These are phyloP conservation scores for Chlorella variabilis DNA, from an alignment of 163 green algal genomes.

Conservation along the genomic window DNA sequence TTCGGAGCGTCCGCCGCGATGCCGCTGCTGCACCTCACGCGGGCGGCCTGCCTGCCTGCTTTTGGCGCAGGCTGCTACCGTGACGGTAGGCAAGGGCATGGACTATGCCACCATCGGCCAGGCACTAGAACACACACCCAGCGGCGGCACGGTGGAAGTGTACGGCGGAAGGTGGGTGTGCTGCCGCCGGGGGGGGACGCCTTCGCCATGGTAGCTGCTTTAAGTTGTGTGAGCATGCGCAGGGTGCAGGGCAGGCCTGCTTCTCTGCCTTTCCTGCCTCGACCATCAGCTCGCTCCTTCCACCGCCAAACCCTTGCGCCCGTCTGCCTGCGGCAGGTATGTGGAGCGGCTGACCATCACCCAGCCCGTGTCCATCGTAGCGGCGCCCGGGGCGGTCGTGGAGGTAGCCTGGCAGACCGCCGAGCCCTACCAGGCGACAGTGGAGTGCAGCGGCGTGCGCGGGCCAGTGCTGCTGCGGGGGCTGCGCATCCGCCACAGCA, in stretches of 20 bases:
- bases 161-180: constrained; percentile 13
- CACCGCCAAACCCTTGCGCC: too few species aligned
- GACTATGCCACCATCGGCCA: constrained; percentile 16
- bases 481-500: constrained; percentile 57
- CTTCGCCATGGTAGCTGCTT: too few species aligned
- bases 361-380: constrained; percentile 26
- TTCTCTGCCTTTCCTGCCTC: too few species aligned
- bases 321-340: constrained; percentile 53
- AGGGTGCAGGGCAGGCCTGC: too few species aligned
- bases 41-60: not conserved
- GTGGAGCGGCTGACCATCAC: constrained; percentile 44
- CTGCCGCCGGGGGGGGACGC: too few species aligned
- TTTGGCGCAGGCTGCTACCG: not conserved
- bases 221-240: too few species aligned
- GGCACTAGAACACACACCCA: not conserved
- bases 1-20: too few species aligned
- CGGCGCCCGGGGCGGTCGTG: constrained; percentile 36
- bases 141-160: not conserved
- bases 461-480: constrained; percentile 27
- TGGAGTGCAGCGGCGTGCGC: not conserved
- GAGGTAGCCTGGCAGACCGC: constrained; percentile 57
- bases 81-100: not conserved
- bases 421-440: constrained; percentile 52
- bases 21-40: too few species aligned
- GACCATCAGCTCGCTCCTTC: too few species aligned